Evolutionary conservation across 441 rosid species (phyloP).

Genomic region (Aleurites moluccanus): DNA sequence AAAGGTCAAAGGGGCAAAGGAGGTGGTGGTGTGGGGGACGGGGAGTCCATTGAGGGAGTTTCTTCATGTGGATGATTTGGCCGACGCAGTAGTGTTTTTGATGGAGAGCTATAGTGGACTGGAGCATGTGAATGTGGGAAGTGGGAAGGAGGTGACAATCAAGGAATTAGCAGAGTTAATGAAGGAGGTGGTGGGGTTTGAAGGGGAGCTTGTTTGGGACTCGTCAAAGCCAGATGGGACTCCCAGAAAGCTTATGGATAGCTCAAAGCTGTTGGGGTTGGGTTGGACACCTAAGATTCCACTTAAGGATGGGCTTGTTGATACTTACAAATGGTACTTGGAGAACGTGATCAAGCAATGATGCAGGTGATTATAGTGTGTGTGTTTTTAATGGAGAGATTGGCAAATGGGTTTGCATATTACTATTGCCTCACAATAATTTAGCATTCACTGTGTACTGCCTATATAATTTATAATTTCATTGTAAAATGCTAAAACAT

Average conservation of each 20-base stretch:
- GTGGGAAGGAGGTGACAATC: constrained; percentile 85
- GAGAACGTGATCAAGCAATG: constrained; percentile 46
- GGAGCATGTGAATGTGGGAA: constrained; percentile 88
- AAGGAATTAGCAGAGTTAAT: constrained; percentile 89
- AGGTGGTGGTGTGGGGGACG: constrained; percentile 95
- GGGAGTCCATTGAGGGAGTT: constrained; percentile 96
- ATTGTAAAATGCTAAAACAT: background rate
- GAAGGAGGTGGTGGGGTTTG: constrained; percentile 83
- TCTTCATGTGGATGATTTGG: constrained; percentile 90
- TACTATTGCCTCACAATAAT: constrained; percentile 9
- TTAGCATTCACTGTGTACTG: background rate
- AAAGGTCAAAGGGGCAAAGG: constrained; percentile 54
- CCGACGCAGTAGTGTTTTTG: constrained; percentile 79
- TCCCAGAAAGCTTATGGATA: constrained; percentile 96
- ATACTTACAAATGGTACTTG: constrained; percentile 88
- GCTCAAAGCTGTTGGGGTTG: constrained; percentile 69
- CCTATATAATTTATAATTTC: background rate
- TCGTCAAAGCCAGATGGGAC: constrained; percentile 84
- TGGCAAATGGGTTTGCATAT: background rate
- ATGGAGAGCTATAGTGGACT: constrained; percentile 70
- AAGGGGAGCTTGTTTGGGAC: constrained; percentile 88
- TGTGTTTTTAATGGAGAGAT: background rate
- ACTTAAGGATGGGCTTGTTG: constrained; percentile 74
- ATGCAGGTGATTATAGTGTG: constrained; percentile 9
- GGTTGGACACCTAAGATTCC: constrained; percentile 82